These are phyloP conservation scores for Rhizopus microsporus DNA, from an alignment of 371 early-diverging fungal genomes.

Conservation along the genomic window DNA sequence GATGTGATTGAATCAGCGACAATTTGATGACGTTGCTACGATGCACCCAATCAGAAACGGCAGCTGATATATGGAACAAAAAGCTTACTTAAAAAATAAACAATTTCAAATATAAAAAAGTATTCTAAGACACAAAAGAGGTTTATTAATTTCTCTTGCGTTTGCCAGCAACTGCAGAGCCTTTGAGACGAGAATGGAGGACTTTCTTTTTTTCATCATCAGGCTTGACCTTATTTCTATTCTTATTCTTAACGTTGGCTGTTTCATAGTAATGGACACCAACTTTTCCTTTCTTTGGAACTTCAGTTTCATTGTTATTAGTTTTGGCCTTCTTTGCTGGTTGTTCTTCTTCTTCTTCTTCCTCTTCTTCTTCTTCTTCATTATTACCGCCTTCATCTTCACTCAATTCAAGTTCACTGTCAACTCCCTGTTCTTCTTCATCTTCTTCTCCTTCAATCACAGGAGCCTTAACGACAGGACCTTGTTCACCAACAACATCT, in stretches of 20 bases:
- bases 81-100: background rate
- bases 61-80: no score
- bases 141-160: constrained; percentile 39
- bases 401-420: constrained; percentile 61
- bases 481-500: constrained; percentile 75
- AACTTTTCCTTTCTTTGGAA: constrained; percentile 68
- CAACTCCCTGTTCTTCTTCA: constrained; percentile 55
- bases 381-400: constrained; percentile 43
- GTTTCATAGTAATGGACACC: constrained; percentile 86
- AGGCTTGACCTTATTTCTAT: constrained; percentile 76
- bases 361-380: constrained; percentile 34
- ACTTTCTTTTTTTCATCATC: constrained; percentile 56
- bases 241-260: constrained; percentile 93
- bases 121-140: background rate
- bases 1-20: background rate
- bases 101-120: background rate
- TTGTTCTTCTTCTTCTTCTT: constrained; percentile 34
- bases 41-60: no score
- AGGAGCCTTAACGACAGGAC: constrained; percentile 49
- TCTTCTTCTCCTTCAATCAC: constrained; percentile 41
- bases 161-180: constrained; percentile 37
- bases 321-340: constrained; percentile 30
- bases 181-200: constrained; percentile 44
- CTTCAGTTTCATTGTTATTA: constrained; percentile 33
- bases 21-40: no score